Conservation (phyloP, 345 rosid species). For the Citrus trifoliata region DNA sequence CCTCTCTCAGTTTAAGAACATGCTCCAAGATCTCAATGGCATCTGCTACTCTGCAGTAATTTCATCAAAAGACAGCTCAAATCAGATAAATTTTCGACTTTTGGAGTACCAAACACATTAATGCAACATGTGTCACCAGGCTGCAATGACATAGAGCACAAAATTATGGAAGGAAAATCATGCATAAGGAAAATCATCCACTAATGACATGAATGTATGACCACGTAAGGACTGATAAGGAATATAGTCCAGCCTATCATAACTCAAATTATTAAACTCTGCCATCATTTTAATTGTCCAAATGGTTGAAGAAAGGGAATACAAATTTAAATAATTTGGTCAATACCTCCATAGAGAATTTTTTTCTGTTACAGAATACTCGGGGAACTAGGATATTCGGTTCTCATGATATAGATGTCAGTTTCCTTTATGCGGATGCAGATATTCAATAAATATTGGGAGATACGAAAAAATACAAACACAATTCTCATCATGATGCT, state of each 20-base stretch:
- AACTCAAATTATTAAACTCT: too few species aligned
- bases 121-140: not conserved
- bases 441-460: not conserved
- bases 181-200: not conserved
- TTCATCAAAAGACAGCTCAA: not conserved
- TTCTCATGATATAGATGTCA: too few species aligned
- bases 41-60: slow-evolving; percentile 76
- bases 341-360: not conserved
- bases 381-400: not conserved
- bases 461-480: not conserved
- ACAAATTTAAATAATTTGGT: not conserved
- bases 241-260: not conserved
- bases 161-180: not conserved
- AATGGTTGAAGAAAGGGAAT: not conserved
- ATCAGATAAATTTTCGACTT: not conserved
- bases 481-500: not conserved
- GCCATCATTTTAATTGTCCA: too few species aligned
- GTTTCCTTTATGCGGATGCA: too few species aligned
- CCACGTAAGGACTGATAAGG: not conserved
- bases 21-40: slow-evolving; percentile 93
- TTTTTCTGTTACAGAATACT: not conserved
- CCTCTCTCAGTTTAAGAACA: slow-evolving; percentile 90
- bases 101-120: not conserved
- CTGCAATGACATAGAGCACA: not conserved
- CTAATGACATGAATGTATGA: too few species aligned